Conservation (phyloP, 2,329 filamentous ascomycete species). For the Corynespora cassiicola region DNA sequence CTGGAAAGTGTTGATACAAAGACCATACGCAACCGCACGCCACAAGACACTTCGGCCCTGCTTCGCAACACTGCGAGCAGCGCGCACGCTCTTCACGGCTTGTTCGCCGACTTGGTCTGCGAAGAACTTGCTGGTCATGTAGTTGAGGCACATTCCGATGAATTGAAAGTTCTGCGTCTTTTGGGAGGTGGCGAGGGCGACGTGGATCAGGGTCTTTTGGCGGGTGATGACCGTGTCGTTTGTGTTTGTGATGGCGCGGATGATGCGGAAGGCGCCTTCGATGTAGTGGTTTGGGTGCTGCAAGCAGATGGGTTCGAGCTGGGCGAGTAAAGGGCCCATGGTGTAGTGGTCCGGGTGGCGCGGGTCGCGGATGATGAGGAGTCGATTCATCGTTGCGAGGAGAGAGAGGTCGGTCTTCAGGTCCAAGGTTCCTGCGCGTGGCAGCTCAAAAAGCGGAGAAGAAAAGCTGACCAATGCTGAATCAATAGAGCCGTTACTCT, state of each 20-base stretch:
- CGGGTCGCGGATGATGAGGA: constrained; percentile 53
- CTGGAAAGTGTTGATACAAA: constrained; percentile 36
- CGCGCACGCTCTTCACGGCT: constrained; percentile 56
- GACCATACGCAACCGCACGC: constrained; percentile 38
- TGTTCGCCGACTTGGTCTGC: constrained; percentile 75
- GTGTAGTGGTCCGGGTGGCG: constrained; percentile 54
- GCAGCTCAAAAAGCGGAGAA: constrained; percentile 64
- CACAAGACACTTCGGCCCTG: constrained; percentile 28
- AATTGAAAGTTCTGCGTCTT: constrained; percentile 77
- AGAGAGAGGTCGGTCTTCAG: constrained; percentile 51
- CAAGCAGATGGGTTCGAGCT: constrained; percentile 71
- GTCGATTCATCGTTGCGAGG: constrained; percentile 55
- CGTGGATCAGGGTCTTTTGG: constrained; percentile 79
- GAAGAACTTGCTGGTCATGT: constrained; percentile 86
- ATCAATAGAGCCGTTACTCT: constrained; percentile 77
- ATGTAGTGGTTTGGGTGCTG: constrained; percentile 77
- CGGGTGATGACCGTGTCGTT: constrained; percentile 72
- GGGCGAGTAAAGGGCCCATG: constrained; percentile 67
- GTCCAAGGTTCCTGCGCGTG: constrained; percentile 29
- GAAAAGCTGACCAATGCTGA: constrained; percentile 72
- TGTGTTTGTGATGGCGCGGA: constrained; percentile 70
- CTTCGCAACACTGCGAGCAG: constrained; percentile 33
- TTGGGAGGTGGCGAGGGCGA: constrained; percentile 72
- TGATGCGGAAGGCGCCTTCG: constrained; percentile 76
- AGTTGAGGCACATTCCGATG: constrained; percentile 80